These are phyloP conservation scores for Nitzschia putrida DNA, from an alignment of 108 stramenopile genomes.

Conservation along the genomic window DNA sequence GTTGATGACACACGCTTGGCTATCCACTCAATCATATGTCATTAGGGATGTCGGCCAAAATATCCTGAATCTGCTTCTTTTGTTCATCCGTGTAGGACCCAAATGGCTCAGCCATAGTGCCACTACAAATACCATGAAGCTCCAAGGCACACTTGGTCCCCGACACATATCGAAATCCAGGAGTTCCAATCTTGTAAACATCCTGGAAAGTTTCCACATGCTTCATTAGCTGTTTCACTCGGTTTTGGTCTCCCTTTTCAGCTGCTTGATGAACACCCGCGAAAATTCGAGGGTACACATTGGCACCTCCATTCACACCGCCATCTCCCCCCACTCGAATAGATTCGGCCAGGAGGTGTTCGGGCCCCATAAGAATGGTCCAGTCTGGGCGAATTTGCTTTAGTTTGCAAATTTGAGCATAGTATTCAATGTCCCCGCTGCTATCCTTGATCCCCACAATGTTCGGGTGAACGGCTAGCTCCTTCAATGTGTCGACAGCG, in stretches of 20 bases:
- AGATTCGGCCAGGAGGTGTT: background rate
- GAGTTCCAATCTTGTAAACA: background rate
- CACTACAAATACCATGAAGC: background rate
- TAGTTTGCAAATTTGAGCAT: background rate
- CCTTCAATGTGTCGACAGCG: background rate
- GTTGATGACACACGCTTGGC: no score
- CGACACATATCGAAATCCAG: background rate
- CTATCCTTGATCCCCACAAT: background rate
- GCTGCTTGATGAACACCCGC: background rate
- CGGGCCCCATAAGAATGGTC: background rate
- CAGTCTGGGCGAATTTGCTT: background rate
- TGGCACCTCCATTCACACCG: background rate
- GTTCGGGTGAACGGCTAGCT: background rate
- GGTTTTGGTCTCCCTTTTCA: background rate
- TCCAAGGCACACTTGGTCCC: background rate
- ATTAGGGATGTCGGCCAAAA: background rate
- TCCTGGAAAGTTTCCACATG: background rate
- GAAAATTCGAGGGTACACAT: background rate
- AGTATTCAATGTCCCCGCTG: background rate
- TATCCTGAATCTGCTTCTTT: background rate
- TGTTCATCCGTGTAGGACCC: background rate
- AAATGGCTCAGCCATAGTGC: background rate
- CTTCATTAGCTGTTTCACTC: background rate
- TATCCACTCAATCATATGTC: no score
- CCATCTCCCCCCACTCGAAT: background rate